Percentiles rank a stretch among this genome's conserved stretches.
phyloP scores from a whole-genome alignment of 345 rosid species.

The Cardiospermum halicacabum region DNA sequence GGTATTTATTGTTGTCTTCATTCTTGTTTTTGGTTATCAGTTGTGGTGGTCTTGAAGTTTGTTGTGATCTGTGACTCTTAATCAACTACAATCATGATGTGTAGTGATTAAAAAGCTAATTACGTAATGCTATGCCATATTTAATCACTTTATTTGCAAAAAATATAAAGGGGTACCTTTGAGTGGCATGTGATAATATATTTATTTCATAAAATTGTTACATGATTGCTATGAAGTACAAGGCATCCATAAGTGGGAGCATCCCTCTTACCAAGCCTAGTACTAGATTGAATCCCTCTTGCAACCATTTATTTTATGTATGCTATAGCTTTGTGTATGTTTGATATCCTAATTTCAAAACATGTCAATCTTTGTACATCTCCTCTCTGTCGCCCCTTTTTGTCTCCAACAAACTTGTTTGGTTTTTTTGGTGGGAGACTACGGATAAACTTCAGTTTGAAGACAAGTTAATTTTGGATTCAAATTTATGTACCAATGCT shows the following conservation, averaged over 20 bases:
- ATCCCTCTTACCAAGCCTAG: not conserved
- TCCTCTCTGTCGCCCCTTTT: not conserved
- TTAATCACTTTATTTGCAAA: not conserved
- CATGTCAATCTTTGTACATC: not conserved
- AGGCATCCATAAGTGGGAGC: too few relatives aligned
- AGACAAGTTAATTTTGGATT: not conserved
- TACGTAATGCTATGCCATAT: not conserved
- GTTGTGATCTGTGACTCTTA: not conserved
- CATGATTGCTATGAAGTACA: too few relatives aligned
- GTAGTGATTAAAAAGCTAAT: too few relatives aligned
- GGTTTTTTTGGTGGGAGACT: not conserved
- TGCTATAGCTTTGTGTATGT: not conserved
- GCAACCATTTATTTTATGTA: not conserved
- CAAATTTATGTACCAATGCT: not conserved
- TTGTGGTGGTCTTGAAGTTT: not conserved
- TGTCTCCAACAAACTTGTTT: not conserved
- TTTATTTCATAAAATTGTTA: too few relatives aligned
- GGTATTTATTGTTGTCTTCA: constrained; percentile 35
- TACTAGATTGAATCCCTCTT: not conserved
- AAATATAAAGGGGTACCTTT: not conserved
- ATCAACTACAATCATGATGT: too few relatives aligned
- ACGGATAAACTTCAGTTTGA: not conserved
- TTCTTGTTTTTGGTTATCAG: constrained; percentile 1
- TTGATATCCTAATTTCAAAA: not conserved
- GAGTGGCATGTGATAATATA: not conserved